phyloP scores from a whole-genome alignment of 352 stramenopile genomes.

The Thalassiosira livingstoniorum region DNA sequence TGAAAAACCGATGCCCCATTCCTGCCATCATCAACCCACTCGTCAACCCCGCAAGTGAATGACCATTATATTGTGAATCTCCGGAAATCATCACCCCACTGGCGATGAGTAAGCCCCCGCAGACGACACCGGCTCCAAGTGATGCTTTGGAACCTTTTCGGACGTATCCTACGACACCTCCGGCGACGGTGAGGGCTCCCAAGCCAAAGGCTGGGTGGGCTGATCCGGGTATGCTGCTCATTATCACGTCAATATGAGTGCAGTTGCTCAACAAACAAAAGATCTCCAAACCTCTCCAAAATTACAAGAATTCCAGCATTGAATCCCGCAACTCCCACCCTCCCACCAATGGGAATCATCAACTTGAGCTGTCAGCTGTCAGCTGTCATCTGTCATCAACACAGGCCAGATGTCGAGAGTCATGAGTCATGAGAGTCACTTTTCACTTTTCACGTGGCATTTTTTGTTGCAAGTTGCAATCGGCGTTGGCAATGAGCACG shows the following conservation, averaged over 20 bases:
- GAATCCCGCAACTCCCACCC: too few relatives aligned
- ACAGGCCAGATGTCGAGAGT: too few relatives aligned
- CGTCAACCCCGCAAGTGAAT: conserved; percentile 64
- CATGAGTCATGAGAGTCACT: too few relatives aligned
- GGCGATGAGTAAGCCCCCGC: conserved; percentile 69
- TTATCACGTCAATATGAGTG: too few relatives aligned
- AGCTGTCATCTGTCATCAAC: too few relatives aligned
- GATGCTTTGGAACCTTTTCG: conserved; percentile 64
- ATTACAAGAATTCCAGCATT: too few relatives aligned
- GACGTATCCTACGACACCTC: conserved; percentile 66
- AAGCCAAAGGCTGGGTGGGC: conserved; percentile 75
- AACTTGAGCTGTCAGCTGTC: too few relatives aligned
- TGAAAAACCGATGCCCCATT: conserved; percentile 79
- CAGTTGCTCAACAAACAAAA: too few relatives aligned
- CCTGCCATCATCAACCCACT: conserved; percentile 63
- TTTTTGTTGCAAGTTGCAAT: not conserved
- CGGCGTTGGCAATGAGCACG: not conserved
- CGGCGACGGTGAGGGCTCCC: conserved; percentile 59
- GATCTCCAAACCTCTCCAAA: too few relatives aligned
- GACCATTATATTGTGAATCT: conserved; percentile 69
- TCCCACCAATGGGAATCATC: too few relatives aligned
- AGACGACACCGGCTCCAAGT: conserved; percentile 62
- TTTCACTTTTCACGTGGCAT: not conserved
- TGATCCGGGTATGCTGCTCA: conserved; percentile 76
- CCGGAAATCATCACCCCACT: conserved; percentile 73